phyloP scores from a whole-genome alignment of 1,284 basidiomycete species.

The Hymenochaete sp. region DNA sequence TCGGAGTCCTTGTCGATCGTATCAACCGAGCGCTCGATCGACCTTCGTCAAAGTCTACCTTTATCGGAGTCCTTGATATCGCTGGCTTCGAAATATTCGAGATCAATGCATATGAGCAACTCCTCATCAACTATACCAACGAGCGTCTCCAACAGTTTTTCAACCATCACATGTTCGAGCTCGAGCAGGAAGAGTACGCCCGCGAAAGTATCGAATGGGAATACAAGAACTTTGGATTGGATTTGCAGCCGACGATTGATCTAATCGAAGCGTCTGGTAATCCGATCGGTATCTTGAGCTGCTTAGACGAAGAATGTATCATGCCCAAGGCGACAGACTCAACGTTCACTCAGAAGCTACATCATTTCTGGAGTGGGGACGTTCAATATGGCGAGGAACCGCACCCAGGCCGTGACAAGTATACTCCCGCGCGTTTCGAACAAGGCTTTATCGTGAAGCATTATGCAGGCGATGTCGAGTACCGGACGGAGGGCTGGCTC shows the following conservation, averaged over 20 bases:
- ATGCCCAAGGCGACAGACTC: slow-evolving; percentile 97
- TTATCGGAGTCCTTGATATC: slow-evolving; percentile 98
- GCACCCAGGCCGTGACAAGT: slow-evolving; percentile 77
- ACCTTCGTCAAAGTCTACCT: slow-evolving; percentile 87
- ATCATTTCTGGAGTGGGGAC: slow-evolving; percentile 58
- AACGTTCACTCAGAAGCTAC: slow-evolving; percentile 92
- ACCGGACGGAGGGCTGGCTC: slow-evolving; percentile 93
- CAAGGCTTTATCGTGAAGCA: slow-evolving; percentile 95
- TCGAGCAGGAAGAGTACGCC: slow-evolving; percentile 98
- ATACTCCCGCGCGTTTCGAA: slow-evolving; percentile 81
- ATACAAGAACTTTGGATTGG: slow-evolving; percentile 97
- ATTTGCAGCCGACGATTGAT: slow-evolving; percentile 97
- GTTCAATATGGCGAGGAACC: slow-evolving; percentile 39
- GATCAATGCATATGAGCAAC: slow-evolving; percentile 90
- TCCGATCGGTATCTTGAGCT: slow-evolving; percentile 86
- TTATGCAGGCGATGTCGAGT: slow-evolving; percentile 96
- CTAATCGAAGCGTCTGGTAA: slow-evolving; percentile 79
- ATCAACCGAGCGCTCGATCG: slow-evolving; percentile 94
- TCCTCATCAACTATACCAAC: slow-evolving; percentile 99
- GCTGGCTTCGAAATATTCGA: slow-evolving; percentile 98
- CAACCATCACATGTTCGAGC: slow-evolving; percentile 99
- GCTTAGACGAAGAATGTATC: slow-evolving; percentile 97
- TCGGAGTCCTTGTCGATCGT: slow-evolving; percentile 87
- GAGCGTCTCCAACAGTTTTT: slow-evolving; percentile 96
- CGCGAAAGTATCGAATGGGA: slow-evolving; percentile 98